phyloP scores from a whole-genome alignment of 2,329 filamentous ascomycete species.

The Stagonosporopsis tanaceti region DNA sequence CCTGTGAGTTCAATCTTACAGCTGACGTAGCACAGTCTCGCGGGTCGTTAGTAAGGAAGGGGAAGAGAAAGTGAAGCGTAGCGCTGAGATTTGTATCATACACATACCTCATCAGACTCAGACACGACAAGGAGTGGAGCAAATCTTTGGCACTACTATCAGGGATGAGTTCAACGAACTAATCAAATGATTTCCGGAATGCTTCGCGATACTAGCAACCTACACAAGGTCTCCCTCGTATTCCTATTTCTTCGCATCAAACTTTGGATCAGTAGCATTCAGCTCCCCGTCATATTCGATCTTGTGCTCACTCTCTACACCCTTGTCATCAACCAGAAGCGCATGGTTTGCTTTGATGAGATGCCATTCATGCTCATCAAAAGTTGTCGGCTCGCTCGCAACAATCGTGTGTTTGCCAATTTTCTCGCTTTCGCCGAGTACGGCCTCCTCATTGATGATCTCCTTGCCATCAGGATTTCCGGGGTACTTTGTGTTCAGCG shows the following conservation, averaged over 20 bases:
- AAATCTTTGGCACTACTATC: too few species aligned
- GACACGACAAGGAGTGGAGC: too few species aligned
- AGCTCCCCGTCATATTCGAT: constrained; percentile 50
- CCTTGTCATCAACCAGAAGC: constrained; percentile 53
- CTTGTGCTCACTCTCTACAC: constrained; percentile 48
- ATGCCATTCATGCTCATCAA: constrained; percentile 60
- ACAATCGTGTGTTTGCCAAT: constrained; percentile 63
- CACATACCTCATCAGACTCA: too few species aligned
- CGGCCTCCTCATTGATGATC: constrained; percentile 44
- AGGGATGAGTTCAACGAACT: too few species aligned
- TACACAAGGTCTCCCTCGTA: background rate
- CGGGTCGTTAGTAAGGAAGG: too few species aligned
- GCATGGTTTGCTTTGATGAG: constrained; percentile 59
- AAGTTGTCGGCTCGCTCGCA: constrained; percentile 63
- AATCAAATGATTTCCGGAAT: background rate
- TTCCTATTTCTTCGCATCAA: constrained; percentile 19
- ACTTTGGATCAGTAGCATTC: constrained; percentile 52
- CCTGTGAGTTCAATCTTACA: too few species aligned
- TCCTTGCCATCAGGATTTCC: constrained; percentile 55
- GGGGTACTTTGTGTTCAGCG: constrained; percentile 62
- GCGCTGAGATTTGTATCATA: too few species aligned
- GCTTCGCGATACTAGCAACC: background rate
- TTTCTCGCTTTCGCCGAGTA: constrained; percentile 49
- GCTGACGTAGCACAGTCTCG: too few species aligned
- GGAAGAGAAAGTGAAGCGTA: too few species aligned